Evolutionary conservation across 2,329 filamentous ascomycete genomes (phyloP).

Genomic region (Xylariaceae sp.): DNA sequence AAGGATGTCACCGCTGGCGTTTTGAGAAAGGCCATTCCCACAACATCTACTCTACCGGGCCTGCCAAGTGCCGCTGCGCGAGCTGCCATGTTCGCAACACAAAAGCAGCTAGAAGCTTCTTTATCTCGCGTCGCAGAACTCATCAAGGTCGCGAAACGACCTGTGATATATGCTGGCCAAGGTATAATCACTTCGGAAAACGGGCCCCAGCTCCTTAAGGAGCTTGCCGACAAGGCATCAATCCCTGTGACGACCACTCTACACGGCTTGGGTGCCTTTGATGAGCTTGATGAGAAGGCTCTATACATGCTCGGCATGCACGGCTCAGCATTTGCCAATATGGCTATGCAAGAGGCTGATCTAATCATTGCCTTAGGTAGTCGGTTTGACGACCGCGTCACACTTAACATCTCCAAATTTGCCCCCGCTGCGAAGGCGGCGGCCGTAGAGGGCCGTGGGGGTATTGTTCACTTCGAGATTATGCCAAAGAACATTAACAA

Average conservation of each 20-base stretch:
- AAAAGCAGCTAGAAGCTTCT: constrained; percentile 67
- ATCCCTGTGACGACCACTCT: constrained; percentile 96
- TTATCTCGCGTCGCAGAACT: constrained; percentile 75
- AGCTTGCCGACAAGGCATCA: constrained; percentile 82
- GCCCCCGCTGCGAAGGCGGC: constrained; percentile 83
- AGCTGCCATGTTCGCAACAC: constrained; percentile 68
- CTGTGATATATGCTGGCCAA: constrained; percentile 90
- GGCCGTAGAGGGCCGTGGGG: constrained; percentile 78
- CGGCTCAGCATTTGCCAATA: constrained; percentile 93
- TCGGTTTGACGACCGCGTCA: constrained; percentile 95
- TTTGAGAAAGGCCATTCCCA: constrained; percentile 78
- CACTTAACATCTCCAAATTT: constrained; percentile 74
- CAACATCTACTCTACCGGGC: constrained; percentile 65
- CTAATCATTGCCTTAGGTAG: constrained; percentile 91
- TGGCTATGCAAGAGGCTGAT: constrained; percentile 96
- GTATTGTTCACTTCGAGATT: constrained; percentile 96
- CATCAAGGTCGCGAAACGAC: constrained; percentile 87
- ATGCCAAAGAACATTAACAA: constrained; percentile 99
- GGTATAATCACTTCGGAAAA: constrained; percentile 78
- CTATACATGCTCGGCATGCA: constrained; percentile 99
- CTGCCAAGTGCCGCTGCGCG: constrained; percentile 83
- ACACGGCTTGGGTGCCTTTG: constrained; percentile 85
- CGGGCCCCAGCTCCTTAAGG: constrained; percentile 73
- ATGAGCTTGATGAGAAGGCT: constrained; percentile 90
- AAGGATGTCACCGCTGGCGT: constrained; percentile 92